Conservation (phyloP, 345 rosid species). For the thale cress (Arabidopsis thaliana) region TAIR10.1 NC_003070.9:881501-882000, state of each 20-base stretch:
- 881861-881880: conserved; percentile 76
- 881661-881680: conserved; percentile 78
- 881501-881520: conserved; percentile 68
- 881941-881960: conserved; percentile 21
- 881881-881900: conserved; percentile 25
- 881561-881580: conserved; percentile 87
- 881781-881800: conserved; percentile 63
- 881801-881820: conserved; percentile 88
- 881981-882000: conserved; percentile 82
- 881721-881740: conserved; percentile 87
- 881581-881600: conserved; percentile 90
- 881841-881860: conserved; percentile 83
- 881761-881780: conserved; percentile 92
- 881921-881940: conserved; percentile 26
- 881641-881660: conserved; percentile 76
- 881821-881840: conserved; percentile 83
- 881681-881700: conserved; percentile 62
- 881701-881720: conserved; percentile 82
- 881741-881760: conserved; percentile 92
- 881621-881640: conserved; percentile 73
- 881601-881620: conserved; percentile 97
- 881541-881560: conserved; percentile 95
- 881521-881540: conserved; percentile 65
- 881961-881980: conserved; percentile 54
- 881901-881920: conserved; percentile 17